Base-by-base conservation (phyloP, 129 eudicot species). In the Lonicera japonica region DNA sequence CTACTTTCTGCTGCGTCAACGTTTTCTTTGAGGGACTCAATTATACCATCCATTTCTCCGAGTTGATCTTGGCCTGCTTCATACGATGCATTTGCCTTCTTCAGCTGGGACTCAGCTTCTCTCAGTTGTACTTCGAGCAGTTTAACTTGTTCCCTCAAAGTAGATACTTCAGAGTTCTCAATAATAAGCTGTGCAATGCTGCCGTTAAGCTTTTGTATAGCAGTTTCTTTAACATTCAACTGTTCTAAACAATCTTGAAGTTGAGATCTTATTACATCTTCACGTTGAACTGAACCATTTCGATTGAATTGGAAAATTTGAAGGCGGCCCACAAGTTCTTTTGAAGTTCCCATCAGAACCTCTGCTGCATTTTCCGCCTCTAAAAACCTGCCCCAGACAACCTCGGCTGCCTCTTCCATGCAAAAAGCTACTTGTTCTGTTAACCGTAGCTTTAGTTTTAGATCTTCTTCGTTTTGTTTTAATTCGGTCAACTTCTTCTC, bases 321-420 rank as follows among this genome's bases (percentile, higher is more conserved):
- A 46, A 85, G 79, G 23, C 71, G 80, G 23, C 77, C 77, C 25
- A 85, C 74, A 73, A 83, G 76, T 56, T 94, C 99, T 68, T 82
- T 83, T 43, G 96, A 79, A 66, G 85, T 73, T 53, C 99, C 96
- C 92, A 69, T 80, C 8, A 82, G 75, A n/a, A 94, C 85, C 72
- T 82, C 89, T 0, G 92, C 70, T 34, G 81, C 61, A 63, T 83
- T 86, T 54, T 94, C 99, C 21, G 96, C 96, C 75, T 88, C 96
- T 48, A 94, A 61, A 70, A 94, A 79, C 65, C 95, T 79, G 64
- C 86, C 83, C 91, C 95, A 94, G 43, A 81, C 85, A 46, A 78
- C 86, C 77, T 84, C 95, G 13, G 86, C 84, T 10, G 94, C 95
- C 75, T 89, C 91, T 78, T 88, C 99, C 96, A 88, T 82, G 61